A percentile compares a stretch with the other conserved stretches of the same genome.
Evolutionary conservation across 164 flowering plant genomes (phyloP).

Genomic region (Nymphaea colorata): DNA sequence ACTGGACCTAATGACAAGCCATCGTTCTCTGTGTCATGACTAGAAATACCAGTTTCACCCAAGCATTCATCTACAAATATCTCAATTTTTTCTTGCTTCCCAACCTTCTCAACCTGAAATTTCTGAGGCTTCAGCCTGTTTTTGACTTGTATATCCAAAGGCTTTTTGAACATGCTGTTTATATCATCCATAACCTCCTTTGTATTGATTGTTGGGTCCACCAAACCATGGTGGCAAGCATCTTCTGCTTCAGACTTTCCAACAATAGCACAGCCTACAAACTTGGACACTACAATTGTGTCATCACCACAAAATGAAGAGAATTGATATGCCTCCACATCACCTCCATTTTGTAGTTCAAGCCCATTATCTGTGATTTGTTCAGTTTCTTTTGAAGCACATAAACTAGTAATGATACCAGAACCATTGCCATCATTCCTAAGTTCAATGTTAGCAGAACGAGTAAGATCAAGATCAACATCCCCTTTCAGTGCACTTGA

Average conservation of each 20-base stretch:
- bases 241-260: conserved; percentile 69
- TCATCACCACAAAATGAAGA: conserved; percentile 34
- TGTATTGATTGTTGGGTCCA: conserved; percentile 86
- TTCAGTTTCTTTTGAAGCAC: neutral
- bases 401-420: neutral
- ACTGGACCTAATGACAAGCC: neutral
- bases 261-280: conserved; percentile 63
- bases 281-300: conserved; percentile 46
- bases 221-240: conserved; percentile 92
- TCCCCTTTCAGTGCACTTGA: neutral
- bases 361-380: neutral
- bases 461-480: neutral
- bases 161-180: conserved; percentile 83
- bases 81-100: conserved; percentile 21
- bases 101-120: conserved; percentile 21
- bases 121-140: conserved; percentile 22
- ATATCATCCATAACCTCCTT: conserved; percentile 88
- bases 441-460: conserved; percentile 1
- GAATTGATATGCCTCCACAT: neutral
- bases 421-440: neutral
- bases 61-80: conserved; percentile 53
- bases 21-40: neutral
- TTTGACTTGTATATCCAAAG: conserved; percentile 42
- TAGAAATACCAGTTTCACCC: conserved; percentile 8
- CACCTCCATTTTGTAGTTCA: conserved; percentile 3